Evolutionary conservation across 108 stramenopile genomes (phyloP).

Genomic region (Nitzschia sp.): DNA sequence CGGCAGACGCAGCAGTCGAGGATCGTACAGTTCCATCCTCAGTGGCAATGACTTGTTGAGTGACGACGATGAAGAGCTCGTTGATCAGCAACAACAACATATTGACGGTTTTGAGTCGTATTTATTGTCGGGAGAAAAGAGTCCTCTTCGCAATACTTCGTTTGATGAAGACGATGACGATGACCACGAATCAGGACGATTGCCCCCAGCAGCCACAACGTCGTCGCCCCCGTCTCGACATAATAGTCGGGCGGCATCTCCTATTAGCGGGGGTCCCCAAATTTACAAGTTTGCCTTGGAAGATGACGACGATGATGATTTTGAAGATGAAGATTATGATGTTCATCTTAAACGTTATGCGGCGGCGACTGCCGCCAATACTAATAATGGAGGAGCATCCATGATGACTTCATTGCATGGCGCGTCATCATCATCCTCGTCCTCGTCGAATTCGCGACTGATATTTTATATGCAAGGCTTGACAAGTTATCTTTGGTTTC

Average conservation of each 20-base stretch:
- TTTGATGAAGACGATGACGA: conserved; percentile 10
- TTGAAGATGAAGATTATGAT: not conserved
- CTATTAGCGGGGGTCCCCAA: too few species aligned
- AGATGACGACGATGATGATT: conserved; percentile 21
- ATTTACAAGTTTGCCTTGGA: conserved; percentile 18
- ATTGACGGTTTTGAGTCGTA: too few species aligned
- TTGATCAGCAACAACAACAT: too few species aligned
- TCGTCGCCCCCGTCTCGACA: not conserved
- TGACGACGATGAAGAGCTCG: not conserved
- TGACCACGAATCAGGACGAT: not conserved
- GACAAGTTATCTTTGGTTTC: conserved; percentile 22
- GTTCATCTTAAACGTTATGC: conserved; percentile 26
- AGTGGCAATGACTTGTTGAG: not conserved
- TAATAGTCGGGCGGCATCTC: too few species aligned
- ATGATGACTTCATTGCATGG: not conserved
- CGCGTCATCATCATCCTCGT: too few species aligned
- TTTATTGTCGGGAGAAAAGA: conserved; percentile 1
- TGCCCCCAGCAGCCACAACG: too few species aligned
- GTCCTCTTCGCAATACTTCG: not conserved
- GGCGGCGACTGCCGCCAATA: not conserved
- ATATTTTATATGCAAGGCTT: not conserved
- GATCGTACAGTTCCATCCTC: conserved; percentile 7
- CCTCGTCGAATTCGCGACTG: not conserved
- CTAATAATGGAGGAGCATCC: not conserved
- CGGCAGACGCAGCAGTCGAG: conserved; percentile 5